A percentile compares a stretch with the other conserved stretches of the same genome.
Conservation (phyloP, 495 filamentous ascomycete species). For the Xylaria nigripes region DNA sequence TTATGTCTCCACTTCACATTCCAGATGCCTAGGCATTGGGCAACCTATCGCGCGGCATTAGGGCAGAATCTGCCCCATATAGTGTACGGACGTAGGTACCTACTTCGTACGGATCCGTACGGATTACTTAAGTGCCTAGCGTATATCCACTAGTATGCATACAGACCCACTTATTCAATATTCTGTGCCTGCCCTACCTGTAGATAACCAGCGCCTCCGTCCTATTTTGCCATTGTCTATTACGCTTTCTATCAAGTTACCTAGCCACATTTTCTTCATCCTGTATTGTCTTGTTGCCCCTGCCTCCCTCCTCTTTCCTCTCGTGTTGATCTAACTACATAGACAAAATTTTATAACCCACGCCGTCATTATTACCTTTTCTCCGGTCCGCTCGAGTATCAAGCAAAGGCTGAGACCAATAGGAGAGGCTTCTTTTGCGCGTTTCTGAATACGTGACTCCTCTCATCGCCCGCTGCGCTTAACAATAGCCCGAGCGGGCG, state of each 20-base stretch:
- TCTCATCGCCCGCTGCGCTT: constrained; percentile 9
- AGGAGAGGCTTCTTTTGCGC: neutral
- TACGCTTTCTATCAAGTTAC: neutral
- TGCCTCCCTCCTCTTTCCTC: neutral
- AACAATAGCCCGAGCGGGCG: constrained; percentile 6
- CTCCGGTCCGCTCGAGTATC: neutral
- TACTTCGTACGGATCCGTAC: no score
- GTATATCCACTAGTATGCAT: neutral
- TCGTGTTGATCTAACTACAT: neutral
- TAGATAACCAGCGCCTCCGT: constrained; percentile 2
- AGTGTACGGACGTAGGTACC: no score
- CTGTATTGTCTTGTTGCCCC: neutral
- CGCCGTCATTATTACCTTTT: neutral
- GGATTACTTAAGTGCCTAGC: no score
- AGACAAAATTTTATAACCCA: neutral
- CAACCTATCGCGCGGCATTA: no score
- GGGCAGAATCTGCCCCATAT: no score
- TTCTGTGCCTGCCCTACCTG: no score
- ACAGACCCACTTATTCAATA: neutral
- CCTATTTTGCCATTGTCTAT: constrained; percentile 16
- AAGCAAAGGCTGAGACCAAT: neutral
- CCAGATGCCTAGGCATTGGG: no score
- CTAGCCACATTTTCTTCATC: constrained; percentile 1
- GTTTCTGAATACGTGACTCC: neutral
- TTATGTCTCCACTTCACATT: no score